Percentiles rank a stretch among this genome's conserved stretches.
Evolutionary conservation across 176 grass and related monocot species (phyloP).

Genomic region (Oryza nivara): DNA sequence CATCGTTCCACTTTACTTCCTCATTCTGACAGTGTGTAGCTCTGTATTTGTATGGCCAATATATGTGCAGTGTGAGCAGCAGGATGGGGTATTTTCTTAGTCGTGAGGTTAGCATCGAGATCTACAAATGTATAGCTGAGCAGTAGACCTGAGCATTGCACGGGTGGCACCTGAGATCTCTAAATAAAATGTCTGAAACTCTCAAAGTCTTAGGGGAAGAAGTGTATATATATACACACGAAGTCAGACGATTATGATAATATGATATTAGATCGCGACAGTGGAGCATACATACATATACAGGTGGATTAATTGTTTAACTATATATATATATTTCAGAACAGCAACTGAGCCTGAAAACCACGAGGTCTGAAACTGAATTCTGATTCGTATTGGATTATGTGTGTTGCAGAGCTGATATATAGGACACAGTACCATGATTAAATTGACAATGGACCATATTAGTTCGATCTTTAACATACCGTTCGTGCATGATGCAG

Average conservation of each 20-base stretch:
- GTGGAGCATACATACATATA: not conserved
- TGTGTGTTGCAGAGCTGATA: not conserved
- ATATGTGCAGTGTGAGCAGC: not conserved
- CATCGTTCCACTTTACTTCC: not conserved
- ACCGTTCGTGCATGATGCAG: not conserved
- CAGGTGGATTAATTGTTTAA: not conserved
- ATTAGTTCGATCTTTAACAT: not conserved
- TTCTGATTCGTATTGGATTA: not conserved
- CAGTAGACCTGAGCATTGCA: slow-evolving; percentile 6
- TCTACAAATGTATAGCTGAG: not conserved
- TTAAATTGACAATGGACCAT: not conserved
- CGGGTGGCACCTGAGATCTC: slow-evolving; percentile 23
- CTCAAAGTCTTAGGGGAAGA: not conserved
- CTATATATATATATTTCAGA: not conserved
- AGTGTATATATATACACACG: not conserved
- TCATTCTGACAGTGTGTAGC: not conserved
- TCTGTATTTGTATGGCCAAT: not conserved
- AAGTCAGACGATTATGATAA: slow-evolving; percentile 37
- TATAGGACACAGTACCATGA: not conserved
- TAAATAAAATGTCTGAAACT: not conserved
- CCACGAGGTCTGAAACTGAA: not conserved
- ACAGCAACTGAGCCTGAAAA: not conserved
- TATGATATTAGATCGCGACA: not conserved
- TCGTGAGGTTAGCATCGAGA: slow-evolving; percentile 23
- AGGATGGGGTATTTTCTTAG: not conserved